These are phyloP conservation scores for Fabrea salina DNA, from an alignment of 169 alveolate species.

Conservation along the genomic window DNA sequence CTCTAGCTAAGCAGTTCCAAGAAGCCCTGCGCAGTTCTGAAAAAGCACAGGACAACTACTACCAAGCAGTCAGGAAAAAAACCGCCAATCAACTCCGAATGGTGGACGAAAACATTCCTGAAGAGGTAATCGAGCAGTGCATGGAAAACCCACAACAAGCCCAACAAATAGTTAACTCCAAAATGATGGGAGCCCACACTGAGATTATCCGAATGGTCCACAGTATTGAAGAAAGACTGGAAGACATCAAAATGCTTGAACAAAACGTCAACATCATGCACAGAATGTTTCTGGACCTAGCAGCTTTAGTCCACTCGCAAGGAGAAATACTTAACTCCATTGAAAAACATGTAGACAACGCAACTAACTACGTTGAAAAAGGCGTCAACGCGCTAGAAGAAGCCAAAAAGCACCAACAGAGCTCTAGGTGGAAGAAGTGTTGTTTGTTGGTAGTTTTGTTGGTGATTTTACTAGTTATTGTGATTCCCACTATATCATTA, in stretches of 20 bases:
- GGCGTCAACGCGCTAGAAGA: conserved; percentile 11
- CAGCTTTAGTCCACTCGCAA: conserved; percentile 18
- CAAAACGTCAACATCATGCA: conserved; percentile 14
- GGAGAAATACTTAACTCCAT: conserved; percentile 16
- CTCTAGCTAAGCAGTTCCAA: conserved; percentile 15
- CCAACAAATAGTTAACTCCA: neutral
- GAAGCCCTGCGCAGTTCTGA: conserved; percentile 17
- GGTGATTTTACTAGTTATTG: neutral
- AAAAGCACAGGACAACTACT: conserved; percentile 13
- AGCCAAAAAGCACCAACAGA: neutral
- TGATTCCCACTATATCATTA: conserved; percentile 2
- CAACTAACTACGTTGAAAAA: conserved; percentile 4
- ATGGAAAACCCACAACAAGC: conserved; percentile 22
- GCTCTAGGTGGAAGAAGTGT: conserved; percentile 31
- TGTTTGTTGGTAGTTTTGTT: conserved; percentile 13
- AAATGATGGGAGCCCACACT: conserved; percentile 22
- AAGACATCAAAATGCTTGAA: conserved; percentile 30
- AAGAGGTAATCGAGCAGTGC: conserved; percentile 7
- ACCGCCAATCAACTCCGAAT: conserved; percentile 21
- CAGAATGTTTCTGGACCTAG: conserved; percentile 22
- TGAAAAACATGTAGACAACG: conserved; percentile 24
- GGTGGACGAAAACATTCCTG: conserved; percentile 16
- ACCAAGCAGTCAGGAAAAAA: conserved; percentile 8
- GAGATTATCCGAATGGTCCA: conserved; percentile 5
- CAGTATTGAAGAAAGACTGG: conserved; percentile 6